Evolutionary conservation across 2,329 filamentous ascomycete genomes (phyloP).

Genomic region (Zelopaecilomyces penicillatus): DNA sequence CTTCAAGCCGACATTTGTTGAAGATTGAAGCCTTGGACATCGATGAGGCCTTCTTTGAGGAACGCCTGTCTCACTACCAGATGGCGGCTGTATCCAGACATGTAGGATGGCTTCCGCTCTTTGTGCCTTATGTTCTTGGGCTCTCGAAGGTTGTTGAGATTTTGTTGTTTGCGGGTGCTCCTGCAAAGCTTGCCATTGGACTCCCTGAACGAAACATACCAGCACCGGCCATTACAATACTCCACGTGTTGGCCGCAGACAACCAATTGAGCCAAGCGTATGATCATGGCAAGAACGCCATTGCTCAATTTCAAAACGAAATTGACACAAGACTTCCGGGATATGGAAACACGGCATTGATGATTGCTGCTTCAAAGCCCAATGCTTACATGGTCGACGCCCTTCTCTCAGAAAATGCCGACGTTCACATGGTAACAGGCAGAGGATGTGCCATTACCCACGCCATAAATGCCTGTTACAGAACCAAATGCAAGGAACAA

Average conservation of each 20-base stretch:
- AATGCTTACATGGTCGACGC: neutral
- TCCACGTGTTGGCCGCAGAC: slow-evolving; percentile 5
- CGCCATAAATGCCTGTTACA: neutral
- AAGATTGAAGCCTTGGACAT: neutral
- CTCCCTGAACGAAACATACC: neutral
- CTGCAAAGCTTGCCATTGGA: neutral
- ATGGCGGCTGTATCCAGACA: neutral
- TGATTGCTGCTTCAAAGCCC: neutral
- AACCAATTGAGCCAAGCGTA: neutral
- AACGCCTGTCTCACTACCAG: neutral
- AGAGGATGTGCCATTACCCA: slow-evolving; percentile 2
- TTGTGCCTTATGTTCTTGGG: slow-evolving; percentile 4
- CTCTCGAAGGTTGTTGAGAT: neutral
- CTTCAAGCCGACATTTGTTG: neutral
- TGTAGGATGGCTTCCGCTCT: slow-evolving; percentile 1
- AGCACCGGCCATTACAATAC: slow-evolving; percentile 1
- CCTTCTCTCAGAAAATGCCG: slow-evolving; percentile 1
- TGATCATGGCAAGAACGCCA: neutral
- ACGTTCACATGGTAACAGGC: neutral
- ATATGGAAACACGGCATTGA: neutral
- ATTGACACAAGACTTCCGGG: neutral
- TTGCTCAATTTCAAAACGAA: neutral
- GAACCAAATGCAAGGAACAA: neutral
- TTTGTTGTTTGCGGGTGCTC: neutral
- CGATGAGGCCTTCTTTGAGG: neutral